A percentile compares a stretch with the other conserved stretches of the same genome.
Conservation (phyloP, 202 grass and related monocot genomes). For the Carex arenaria region DNA sequence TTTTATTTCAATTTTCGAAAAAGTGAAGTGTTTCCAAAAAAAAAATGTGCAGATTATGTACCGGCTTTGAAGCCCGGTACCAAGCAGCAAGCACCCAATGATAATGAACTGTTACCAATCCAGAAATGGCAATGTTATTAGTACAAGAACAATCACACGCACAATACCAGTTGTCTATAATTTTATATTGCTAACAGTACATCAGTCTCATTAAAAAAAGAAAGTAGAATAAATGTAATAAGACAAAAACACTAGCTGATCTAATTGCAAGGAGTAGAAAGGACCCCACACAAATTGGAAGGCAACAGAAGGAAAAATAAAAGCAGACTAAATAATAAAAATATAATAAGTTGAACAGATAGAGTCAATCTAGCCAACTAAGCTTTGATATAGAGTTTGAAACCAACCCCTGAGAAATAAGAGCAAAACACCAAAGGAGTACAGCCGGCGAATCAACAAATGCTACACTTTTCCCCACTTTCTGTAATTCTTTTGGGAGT, state of each 20-base stretch:
- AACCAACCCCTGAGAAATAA: neutral
- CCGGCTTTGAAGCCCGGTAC: neutral
- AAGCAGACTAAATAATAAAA: neutral
- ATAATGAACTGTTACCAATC: neutral
- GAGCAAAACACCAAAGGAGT: neutral
- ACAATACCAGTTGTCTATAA: neutral
- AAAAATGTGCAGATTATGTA: neutral
- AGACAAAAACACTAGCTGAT: neutral
- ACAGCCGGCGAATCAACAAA: slow-evolving; percentile 19
- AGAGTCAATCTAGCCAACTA: slow-evolving; percentile 10
- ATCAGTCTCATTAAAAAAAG: neutral
- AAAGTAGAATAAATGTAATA: neutral
- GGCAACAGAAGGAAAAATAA: neutral
- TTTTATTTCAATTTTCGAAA: no score
- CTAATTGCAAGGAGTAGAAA: neutral
- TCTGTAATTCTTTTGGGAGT: neutral
- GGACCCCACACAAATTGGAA: neutral
- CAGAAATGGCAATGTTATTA: neutral
- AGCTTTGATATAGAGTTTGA: slow-evolving; percentile 17
- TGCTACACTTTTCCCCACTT: neutral
- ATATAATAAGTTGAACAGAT: neutral
- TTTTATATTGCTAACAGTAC: neutral
- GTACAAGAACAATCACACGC: neutral
- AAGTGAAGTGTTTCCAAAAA: no score
- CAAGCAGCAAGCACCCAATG: neutral